These are phyloP conservation scores for Lepiota brunneoincarnata DNA, from an alignment of 768 basidiomycete genomes.

Conservation along the genomic window DNA sequence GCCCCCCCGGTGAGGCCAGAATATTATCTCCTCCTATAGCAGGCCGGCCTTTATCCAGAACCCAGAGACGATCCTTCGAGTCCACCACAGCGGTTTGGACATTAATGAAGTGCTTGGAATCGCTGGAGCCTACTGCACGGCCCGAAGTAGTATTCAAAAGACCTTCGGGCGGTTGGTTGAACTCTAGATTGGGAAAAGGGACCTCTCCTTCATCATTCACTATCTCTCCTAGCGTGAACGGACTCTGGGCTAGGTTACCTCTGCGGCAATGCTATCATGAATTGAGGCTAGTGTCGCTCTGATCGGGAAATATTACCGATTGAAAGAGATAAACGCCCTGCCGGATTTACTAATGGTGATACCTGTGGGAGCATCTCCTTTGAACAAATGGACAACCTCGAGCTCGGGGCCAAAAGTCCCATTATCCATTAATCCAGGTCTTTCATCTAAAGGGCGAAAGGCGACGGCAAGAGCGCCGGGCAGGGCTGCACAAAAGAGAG, in stretches of 20 bases:
- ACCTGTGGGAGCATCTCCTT: slow-evolving; percentile 24
- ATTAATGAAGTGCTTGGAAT: slow-evolving; percentile 16
- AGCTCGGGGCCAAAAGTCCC: slow-evolving; percentile 16
- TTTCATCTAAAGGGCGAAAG: slow-evolving; percentile 4
- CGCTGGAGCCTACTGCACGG: slow-evolving; percentile 10
- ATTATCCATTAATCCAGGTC: slow-evolving; percentile 16
- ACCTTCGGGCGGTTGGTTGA: slow-evolving; percentile 15
- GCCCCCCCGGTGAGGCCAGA: slow-evolving; percentile 13
- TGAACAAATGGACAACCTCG: slow-evolving; percentile 17
- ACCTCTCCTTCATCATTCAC: slow-evolving; percentile 9
- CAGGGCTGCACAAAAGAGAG: background rate
- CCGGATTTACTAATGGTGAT: slow-evolving; percentile 17
- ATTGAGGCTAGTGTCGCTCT: no score
- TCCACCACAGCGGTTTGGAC: slow-evolving; percentile 14
- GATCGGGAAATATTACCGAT: slow-evolving; percentile 2
- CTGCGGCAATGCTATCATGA: background rate
- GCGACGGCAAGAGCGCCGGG: background rate
- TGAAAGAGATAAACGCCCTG: slow-evolving; percentile 15
- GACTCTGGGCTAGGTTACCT: slow-evolving; percentile 10
- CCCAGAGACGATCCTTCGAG: slow-evolving; percentile 15
- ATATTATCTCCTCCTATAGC: slow-evolving; percentile 12
- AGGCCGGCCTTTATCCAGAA: slow-evolving; percentile 14
- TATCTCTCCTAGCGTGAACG: slow-evolving; percentile 15
- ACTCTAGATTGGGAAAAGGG: slow-evolving; percentile 13
- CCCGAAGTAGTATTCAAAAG: slow-evolving; percentile 13